A percentile compares a stretch with the other conserved stretches of the same genome.
Conservation (phyloP, 2,329 filamentous ascomycete species). For the Fusarium keratoplasticum region DNA sequence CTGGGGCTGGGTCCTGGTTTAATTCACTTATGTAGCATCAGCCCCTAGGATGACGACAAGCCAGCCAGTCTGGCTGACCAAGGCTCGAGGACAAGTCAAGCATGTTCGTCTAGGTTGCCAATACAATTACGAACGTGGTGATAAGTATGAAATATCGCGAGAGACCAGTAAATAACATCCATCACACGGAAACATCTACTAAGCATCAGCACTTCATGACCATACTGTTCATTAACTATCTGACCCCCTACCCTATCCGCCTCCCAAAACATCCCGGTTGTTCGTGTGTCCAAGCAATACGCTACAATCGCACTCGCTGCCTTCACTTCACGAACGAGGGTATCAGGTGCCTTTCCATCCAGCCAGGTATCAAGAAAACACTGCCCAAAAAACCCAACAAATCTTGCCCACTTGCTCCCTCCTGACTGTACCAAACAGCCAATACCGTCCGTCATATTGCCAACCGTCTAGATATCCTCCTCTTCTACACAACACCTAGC, state of each 20-base stretch:
- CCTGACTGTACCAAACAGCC: background rate
- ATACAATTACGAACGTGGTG: background rate
- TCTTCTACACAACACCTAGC: constrained; percentile 8
- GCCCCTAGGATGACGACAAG: background rate
- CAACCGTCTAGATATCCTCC: constrained; percentile 11
- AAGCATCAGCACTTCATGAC: background rate
- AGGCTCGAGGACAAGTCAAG: background rate
- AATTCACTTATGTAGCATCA: background rate
- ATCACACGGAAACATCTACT: background rate
- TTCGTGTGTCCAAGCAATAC: constrained; percentile 24
- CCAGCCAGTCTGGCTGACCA: background rate
- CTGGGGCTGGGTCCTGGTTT: background rate
- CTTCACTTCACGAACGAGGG: constrained; percentile 41
- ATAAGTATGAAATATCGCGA: background rate
- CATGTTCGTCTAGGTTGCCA: background rate
- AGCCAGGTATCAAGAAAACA: constrained; percentile 38
- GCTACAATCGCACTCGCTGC: constrained; percentile 34
- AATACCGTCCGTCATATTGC: background rate
- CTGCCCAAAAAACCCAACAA: constrained; percentile 18
- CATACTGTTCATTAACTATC: constrained; percentile 9
- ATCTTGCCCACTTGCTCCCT: background rate
- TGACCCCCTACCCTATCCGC: background rate
- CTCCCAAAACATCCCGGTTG: background rate
- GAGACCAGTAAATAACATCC: no score
- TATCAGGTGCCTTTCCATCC: constrained; percentile 46